Evolutionary conservation across 768 basidiomycete species (phyloP), one percentile per base, ranked within the genome.

Genomic region (Lepiota venenata): DNA sequence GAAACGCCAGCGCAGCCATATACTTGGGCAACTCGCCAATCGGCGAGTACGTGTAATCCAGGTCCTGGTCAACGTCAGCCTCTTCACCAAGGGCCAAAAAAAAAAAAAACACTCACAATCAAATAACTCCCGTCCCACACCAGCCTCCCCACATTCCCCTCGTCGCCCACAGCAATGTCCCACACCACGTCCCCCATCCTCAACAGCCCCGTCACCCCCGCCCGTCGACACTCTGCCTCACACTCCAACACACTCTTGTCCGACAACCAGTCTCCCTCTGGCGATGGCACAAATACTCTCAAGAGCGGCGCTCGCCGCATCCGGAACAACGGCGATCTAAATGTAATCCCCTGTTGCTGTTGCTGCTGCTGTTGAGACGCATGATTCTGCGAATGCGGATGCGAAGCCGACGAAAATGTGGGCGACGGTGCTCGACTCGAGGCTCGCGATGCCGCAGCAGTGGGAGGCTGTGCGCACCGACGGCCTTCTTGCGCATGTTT

Each of bases 111-210:
- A 75, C 88, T 63, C 64, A 93, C 91, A 61, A 93, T 83, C 6
- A 93, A 76, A 70, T 91, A 93, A 56, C 81, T 83, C n/a, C 91
- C 91, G 64, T 93, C 92, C 91, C 91, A 93, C 8, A 92, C 75
- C 67, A 93, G 64, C 58, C 88, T 72, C n/a, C 91, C 91, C 6
- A 85, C 77, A 66, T 93, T 93, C 1, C 85, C 88, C 64, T 93
- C 91, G 63, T 93, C 91, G 8, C 88, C 87, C 1, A 89, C 88
- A 4, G 91, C 92, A 12, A 85, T 75, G 61, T 93, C 92, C 90
- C 91, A 93, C 12, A 93, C 82, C 0, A 93, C 83, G 65, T 94
- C 91, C 1, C 91, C 91, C 25, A 83, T 73, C 45, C 86, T 76
- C 67, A 94, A 67, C 42, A 90, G 66, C 40, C 74, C 74, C 60